phyloP scores from a whole-genome alignment of 2,329 filamentous ascomycete species.

The Fusarium dimerum region DNA sequence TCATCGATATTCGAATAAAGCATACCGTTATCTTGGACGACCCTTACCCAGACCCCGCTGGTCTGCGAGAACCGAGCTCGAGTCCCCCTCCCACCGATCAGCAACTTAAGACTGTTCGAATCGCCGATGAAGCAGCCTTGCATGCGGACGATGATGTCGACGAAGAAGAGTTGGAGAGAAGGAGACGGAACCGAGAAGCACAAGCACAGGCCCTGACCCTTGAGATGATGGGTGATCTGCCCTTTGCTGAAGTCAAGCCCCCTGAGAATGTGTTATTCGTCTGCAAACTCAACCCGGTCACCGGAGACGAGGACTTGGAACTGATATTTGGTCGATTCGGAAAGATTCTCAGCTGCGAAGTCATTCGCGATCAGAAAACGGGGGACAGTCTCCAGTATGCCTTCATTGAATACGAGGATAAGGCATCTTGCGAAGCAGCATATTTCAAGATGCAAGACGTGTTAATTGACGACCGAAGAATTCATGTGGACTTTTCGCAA shows the following conservation, averaged over 20 bases:
- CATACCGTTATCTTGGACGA: slow-evolving; percentile 93
- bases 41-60: slow-evolving; percentile 80
- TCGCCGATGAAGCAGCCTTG: slow-evolving; percentile 83
- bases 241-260: slow-evolving; percentile 95
- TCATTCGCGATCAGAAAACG: slow-evolving; percentile 91
- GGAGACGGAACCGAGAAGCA: slow-evolving; percentile 84
- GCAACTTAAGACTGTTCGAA: slow-evolving; percentile 87
- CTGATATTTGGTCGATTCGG: slow-evolving; percentile 97
- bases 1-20: slow-evolving; percentile 93
- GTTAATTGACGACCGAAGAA: slow-evolving; percentile 93
- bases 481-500: slow-evolving; percentile 98
- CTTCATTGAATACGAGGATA: slow-evolving; percentile 95
- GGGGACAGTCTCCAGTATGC: slow-evolving; percentile 96
- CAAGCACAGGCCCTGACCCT: slow-evolving; percentile 91
- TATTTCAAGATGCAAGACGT: slow-evolving; percentile 99
- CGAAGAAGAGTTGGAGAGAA: slow-evolving; percentile 77
- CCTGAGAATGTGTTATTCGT: slow-evolving; percentile 98
- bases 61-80: slow-evolving; percentile 72
- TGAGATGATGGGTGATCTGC: slow-evolving; percentile 96
- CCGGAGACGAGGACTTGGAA: slow-evolving; percentile 89
- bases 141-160: slow-evolving; percentile 71
- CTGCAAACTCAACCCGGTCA: slow-evolving; percentile 97
- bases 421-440: slow-evolving; percentile 88
- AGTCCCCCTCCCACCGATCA: slow-evolving; percentile 81
- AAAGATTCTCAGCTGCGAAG: slow-evolving; percentile 91